These are phyloP conservation scores for Rhodotorula paludigena DNA, from an alignment of 768 basidiomycete genomes.

Conservation along the genomic window DNA sequence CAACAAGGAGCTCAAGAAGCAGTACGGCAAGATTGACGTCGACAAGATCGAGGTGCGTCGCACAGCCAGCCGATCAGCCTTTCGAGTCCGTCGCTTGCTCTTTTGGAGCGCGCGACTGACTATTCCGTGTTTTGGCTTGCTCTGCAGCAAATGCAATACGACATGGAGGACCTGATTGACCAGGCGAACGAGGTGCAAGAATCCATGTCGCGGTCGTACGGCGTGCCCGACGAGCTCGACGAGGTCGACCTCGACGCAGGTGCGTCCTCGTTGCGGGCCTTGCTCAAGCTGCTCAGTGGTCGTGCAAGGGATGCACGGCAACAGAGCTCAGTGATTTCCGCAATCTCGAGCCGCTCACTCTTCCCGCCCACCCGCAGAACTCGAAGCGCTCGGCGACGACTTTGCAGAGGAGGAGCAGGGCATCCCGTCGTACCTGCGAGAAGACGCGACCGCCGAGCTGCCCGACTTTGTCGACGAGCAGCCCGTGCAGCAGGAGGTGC, in stretches of 20 bases:
- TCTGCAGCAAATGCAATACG: slow-evolving; percentile 80
- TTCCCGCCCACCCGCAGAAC: slow-evolving; percentile 55
- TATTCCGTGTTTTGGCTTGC: background rate
- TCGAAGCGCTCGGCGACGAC: slow-evolving; percentile 87
- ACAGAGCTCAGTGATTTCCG: too few species aligned
- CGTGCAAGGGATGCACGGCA: too few species aligned
- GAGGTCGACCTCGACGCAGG: slow-evolving; percentile 97
- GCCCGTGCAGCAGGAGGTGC: slow-evolving; percentile 58
- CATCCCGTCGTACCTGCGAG: slow-evolving; percentile 71
- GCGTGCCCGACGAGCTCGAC: slow-evolving; percentile 94
- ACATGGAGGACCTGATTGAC: slow-evolving; percentile 96
- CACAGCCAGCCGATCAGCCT: background rate
- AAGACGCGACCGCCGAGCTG: slow-evolving; percentile 69
- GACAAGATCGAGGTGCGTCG: slow-evolving; percentile 89
- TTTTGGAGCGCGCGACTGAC: background rate
- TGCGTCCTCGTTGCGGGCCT: slow-evolving; percentile 44
- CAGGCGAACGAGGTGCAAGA: slow-evolving; percentile 98
- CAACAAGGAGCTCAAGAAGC: slow-evolving; percentile 92
- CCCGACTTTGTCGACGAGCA: slow-evolving; percentile 90
- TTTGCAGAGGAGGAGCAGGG: slow-evolving; percentile 68
- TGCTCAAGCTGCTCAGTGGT: background rate
- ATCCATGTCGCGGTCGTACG: slow-evolving; percentile 83
- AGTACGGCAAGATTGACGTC: slow-evolving; percentile 94
- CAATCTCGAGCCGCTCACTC: too few species aligned
- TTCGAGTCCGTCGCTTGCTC: background rate